These are phyloP conservation scores for Tothia fuscella DNA, from an alignment of 2,329 filamentous ascomycete species.

Conservation along the genomic window DNA sequence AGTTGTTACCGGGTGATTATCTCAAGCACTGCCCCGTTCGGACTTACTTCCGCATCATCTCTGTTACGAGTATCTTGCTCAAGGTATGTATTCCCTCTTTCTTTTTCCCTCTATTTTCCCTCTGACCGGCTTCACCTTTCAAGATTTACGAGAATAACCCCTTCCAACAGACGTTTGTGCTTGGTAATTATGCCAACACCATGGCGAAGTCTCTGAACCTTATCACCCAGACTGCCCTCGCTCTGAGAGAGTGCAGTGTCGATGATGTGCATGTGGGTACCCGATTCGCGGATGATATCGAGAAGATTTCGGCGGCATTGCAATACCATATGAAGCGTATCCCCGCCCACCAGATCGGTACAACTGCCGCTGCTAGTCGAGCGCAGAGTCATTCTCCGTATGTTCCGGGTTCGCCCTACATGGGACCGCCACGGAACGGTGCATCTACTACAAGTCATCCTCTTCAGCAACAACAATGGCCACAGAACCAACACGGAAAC, in stretches of 20 bases:
- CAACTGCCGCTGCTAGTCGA: slow-evolving; percentile 24
- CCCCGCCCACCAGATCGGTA: slow-evolving; percentile 33
- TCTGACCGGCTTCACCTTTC: not conserved
- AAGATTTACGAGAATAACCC: not conserved
- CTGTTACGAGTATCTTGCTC: slow-evolving; percentile 71
- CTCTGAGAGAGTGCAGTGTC: slow-evolving; percentile 65
- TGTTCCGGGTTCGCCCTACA: not conserved
- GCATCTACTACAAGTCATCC: not conserved
- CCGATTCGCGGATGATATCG: slow-evolving; percentile 70
- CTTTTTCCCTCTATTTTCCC: not conserved
- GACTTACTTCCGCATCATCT: slow-evolving; percentile 79
- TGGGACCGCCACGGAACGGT: not conserved
- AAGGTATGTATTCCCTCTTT: slow-evolving; percentile 36
- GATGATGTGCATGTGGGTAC: slow-evolving; percentile 80
- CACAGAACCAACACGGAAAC: not conserved
- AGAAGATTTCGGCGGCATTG: slow-evolving; percentile 62
- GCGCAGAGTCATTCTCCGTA: not conserved
- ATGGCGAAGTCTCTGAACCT: slow-evolving; percentile 63
- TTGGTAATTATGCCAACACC: slow-evolving; percentile 67
- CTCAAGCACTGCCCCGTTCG: slow-evolving; percentile 73
- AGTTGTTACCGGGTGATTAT: slow-evolving; percentile 60
- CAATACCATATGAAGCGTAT: slow-evolving; percentile 57
- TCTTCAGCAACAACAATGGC: not conserved
- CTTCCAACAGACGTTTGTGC: slow-evolving; percentile 52
- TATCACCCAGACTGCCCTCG: slow-evolving; percentile 63